These are phyloP conservation scores for Phallus indusiatus DNA, from an alignment of 768 basidiomycete genomes.

Conservation along the genomic window DNA sequence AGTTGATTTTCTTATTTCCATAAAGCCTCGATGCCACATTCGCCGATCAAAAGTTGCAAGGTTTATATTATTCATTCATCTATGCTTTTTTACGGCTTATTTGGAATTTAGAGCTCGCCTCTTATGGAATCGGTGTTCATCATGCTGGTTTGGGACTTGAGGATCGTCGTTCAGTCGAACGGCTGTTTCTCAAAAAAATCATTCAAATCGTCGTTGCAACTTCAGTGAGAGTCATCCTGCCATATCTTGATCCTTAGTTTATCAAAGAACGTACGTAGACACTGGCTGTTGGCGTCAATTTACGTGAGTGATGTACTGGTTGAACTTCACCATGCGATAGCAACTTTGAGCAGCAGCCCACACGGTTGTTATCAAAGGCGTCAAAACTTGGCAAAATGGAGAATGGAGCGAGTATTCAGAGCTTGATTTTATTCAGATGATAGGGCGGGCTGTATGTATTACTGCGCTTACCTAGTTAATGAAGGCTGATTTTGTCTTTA, in stretches of 20 bases:
- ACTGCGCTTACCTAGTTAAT: background rate
- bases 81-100: background rate
- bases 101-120: conserved; percentile 43
- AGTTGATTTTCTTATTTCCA: background rate
- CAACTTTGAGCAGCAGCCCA: conserved; percentile 57
- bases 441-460: conserved; percentile 74
- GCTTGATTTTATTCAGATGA: conserved; percentile 92
- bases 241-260: background rate
- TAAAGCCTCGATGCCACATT: conserved; percentile 50
- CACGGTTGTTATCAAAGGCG: conserved; percentile 89
- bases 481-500: background rate
- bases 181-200: conserved; percentile 53
- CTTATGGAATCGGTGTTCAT: conserved; percentile 76
- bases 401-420: conserved; percentile 77
- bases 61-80: conserved; percentile 28
- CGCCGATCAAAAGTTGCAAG: conserved; percentile 55
- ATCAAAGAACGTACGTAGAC: conserved; percentile 47
- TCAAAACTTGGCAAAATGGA: conserved; percentile 66
- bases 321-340: conserved; percentile 2
- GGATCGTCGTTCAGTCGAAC: conserved; percentile 69
- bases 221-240: conserved; percentile 43
- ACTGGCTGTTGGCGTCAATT: conserved; percentile 90
- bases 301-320: conserved; percentile 46
- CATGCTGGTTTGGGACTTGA: conserved; percentile 76
- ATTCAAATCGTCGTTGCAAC: conserved; percentile 71